Conservation (phyloP, 257 asterid species). For the Salvia splendens region DNA sequence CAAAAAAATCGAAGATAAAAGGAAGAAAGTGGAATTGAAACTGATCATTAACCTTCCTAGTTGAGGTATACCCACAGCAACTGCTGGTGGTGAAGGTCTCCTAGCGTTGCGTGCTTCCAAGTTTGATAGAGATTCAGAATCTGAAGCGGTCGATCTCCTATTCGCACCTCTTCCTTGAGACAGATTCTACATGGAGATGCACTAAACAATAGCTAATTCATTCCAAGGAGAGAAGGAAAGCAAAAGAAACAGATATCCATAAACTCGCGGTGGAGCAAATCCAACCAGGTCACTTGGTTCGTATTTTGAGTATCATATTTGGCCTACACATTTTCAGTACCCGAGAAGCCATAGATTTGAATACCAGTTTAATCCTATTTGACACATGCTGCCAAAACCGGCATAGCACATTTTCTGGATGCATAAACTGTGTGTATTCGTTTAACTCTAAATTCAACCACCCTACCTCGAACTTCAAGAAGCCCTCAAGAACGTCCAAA, state of each 20-base stretch:
- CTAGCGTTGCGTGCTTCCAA: constrained; percentile 58
- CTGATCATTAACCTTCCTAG: constrained; percentile 63
- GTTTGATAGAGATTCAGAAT: constrained; percentile 52
- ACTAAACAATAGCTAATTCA: constrained; percentile 21
- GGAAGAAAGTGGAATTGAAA: not conserved
- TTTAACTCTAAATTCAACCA: not conserved
- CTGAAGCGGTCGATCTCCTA: constrained; percentile 53
- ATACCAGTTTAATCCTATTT: not conserved
- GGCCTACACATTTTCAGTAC: not conserved
- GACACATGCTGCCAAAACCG: not conserved
- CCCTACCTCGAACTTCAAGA: constrained; percentile 95
- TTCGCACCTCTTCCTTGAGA: constrained; percentile 69
- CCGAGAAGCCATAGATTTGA: not conserved
- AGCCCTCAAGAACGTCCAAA: constrained; percentile 97
- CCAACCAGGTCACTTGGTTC: constrained; percentile 7
- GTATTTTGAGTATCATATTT: not conserved
- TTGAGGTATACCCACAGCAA: constrained; percentile 87
- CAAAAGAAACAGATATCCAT: not conserved
- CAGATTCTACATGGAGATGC: constrained; percentile 52
- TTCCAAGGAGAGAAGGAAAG: constrained; percentile 8
- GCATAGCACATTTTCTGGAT: constrained; percentile 1
- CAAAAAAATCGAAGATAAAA: not conserved
- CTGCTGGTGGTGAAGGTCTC: constrained; percentile 71
- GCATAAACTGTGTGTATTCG: constrained; percentile 27
- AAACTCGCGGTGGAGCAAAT: constrained; percentile 1